Evolutionary conservation across 768 basidiomycete species (phyloP), one percentile per base, ranked within the genome.

Genomic region (Pleurotus ostreatus): DNA sequence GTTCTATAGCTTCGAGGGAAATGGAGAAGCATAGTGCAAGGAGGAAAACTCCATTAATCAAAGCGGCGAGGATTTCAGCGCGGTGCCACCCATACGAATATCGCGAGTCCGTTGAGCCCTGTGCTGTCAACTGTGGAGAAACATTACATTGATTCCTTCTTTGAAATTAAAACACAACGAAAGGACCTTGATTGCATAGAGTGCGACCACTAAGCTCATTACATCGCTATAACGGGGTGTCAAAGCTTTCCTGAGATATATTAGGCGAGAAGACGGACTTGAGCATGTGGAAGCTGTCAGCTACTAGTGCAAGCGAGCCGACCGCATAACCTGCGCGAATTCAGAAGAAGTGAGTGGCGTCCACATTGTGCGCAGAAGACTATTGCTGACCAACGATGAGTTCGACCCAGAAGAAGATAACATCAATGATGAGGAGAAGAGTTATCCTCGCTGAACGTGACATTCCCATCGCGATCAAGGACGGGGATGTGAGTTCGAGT

Each of bases 51-150:
- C 97, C 97, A 65, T 99, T 99, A 62, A 98, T 74, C 45, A 98
- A 78, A 0, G 97, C 97, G 18, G 94, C 95, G 5, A 98, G 81
- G 59, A 97, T 95, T 67, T 97, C 95, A 15, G 97, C 97, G 59
- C 97, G 81, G 71, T 98, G 95, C 96, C 95, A 98, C n/a, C 95
- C 96, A 68, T 98, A 98, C 4, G 96, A 94, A 71, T 97, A 97
- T 49, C 85, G 82, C 25, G 88, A 81, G 71, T 88, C 83, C 30
- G 72, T 74, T 25, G 82, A 72, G 26, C 74, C 80, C 55, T 77
- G 77, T 37, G 78, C 76, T 37, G 89, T 84, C 55, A 94, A 78
- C 89, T 94, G 62, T 15, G 45, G 9, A 58, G 16, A 41, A 25
- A n/a, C 26, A 55, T 11, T 25, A 26, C 39, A 8, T 40, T 65